Evolutionary conservation across 331 rosid species (phyloP).

Genomic region (Arachis monticola): DNA sequence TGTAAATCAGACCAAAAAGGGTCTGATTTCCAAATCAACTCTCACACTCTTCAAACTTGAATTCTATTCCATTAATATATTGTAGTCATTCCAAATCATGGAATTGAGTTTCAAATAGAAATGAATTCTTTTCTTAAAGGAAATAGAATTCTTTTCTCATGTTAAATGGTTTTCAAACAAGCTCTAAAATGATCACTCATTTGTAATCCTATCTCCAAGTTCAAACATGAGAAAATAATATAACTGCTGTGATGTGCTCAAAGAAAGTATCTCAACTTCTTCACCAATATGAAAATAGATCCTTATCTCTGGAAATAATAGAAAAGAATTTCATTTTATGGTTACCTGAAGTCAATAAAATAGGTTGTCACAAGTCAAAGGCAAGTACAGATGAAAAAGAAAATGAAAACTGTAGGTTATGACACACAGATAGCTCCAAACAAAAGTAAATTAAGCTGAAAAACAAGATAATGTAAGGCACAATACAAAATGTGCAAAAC

Average conservation of each 20-base stretch:
- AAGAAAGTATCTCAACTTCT: neutral
- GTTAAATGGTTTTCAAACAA: no score
- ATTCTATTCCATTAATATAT: no score
- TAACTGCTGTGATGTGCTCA: neutral
- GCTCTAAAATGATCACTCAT: neutral
- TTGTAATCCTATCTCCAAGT: neutral
- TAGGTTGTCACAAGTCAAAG: neutral
- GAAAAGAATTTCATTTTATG: neutral
- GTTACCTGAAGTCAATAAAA: neutral
- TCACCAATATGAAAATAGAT: neutral
- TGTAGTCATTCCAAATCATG: no score
- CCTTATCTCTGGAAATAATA: neutral
- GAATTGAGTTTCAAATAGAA: no score
- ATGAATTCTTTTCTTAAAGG: no score
- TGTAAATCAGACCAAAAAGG: no score
- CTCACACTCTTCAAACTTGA: no score
- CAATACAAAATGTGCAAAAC: neutral
- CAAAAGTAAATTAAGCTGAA: constrained; percentile 12
- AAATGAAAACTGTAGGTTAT: constrained; percentile 8
- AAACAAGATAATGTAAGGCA: neutral
- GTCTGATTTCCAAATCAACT: no score
- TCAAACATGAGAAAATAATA: neutral
- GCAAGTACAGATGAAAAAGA: neutral
- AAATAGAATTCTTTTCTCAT: no score
- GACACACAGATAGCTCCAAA: neutral